Evolutionary conservation across 2,329 filamentous ascomycete genomes (phyloP).

Genomic region (Fusarium sulawesiense): DNA sequence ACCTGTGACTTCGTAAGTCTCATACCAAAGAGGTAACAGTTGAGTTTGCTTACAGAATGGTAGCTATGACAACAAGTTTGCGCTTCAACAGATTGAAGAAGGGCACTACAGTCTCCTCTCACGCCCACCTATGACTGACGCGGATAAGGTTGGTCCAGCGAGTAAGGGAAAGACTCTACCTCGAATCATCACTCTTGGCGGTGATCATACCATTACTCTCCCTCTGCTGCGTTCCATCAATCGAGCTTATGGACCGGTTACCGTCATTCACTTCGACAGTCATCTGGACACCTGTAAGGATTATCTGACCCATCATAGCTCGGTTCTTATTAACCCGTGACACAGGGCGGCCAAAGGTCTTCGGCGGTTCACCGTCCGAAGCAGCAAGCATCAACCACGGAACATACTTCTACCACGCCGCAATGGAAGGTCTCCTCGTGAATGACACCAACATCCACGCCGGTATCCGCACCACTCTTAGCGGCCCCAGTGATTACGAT

Average conservation of each 20-base stretch:
- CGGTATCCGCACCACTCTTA: slow-evolving; percentile 84
- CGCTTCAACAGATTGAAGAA: slow-evolving; percentile 86
- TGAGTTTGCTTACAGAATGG: no score
- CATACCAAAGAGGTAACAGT: no score
- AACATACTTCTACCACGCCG: slow-evolving; percentile 88
- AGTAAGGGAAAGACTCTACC: slow-evolving; percentile 81
- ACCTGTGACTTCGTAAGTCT: slow-evolving; percentile 78
- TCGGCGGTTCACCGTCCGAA: slow-evolving; percentile 82
- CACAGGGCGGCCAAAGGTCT: slow-evolving; percentile 82
- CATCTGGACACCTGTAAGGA: slow-evolving; percentile 72
- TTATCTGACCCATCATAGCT: no score
- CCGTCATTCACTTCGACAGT: slow-evolving; percentile 72
- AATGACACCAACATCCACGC: slow-evolving; percentile 91
- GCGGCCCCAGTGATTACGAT: slow-evolving; percentile 75
- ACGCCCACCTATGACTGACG: slow-evolving; percentile 75
- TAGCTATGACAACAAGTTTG: slow-evolving; percentile 85
- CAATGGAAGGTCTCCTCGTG: slow-evolving; percentile 78
- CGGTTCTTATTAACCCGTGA: slow-evolving; percentile 26
- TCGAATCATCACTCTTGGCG: slow-evolving; percentile 80
- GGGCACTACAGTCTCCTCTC: slow-evolving; percentile 82
- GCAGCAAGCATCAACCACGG: slow-evolving; percentile 86
- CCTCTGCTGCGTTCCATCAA: slow-evolving; percentile 70
- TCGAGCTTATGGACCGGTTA: slow-evolving; percentile 69
- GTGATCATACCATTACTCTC: slow-evolving; percentile 72
- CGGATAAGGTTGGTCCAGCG: slow-evolving; percentile 73